Base-by-base conservation (phyloP, 148 eudicot genomes). In the Salicornia ramosissima region DNA sequence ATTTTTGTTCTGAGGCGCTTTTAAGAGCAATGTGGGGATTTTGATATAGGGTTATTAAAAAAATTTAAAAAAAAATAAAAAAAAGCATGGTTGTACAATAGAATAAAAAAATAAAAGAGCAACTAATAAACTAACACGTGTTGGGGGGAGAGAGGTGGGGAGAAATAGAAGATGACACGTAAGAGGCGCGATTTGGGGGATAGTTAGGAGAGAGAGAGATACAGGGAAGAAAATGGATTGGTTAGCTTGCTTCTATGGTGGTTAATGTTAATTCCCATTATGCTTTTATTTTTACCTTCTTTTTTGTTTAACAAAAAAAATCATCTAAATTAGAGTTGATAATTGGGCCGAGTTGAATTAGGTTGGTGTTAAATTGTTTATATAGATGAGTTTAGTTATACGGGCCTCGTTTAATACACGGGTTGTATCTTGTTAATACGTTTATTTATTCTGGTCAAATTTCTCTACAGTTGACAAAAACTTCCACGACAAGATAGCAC, bases 111-210 rank as follows among this genome's bases (percentile, higher is more conserved):
- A 36, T 15, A 49, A 67, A 53, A 22, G 64, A 36, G 40, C 5
- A 3, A 36, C 8, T 4, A 51, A 1, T 45, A 42, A 25, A 54
- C 19, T 66, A 83, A 78, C 88, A 85, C 85, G 85, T 83, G 91
- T 76, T 71, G 80, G 77, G 74, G 33, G 21, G 68, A 51, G 71
- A 65, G 72, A 55, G 63, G 78, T 4, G 45, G 60, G 71, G 36
- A 54, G 69, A 60, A 69, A 57, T 75, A 76, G 81, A 58, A 50
- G 68, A 24, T 59, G 77, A 84, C 86, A 80, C 86, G 83, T 77
- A 77, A 59, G 78, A 65, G 50, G 11, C 25, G 28, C 42, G 51
- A 21, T 13, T 6, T 6, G 14, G n/a, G 51, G 15, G 58, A 43
- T 2, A 46, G 50, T 46, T 46, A 46, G 53, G 53, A 49, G 53